A percentile compares a stretch with the other conserved stretches of the same genome.
Conservation (phyloP, 2,329 filamentous ascomycete genomes). For the Coccinonectria pachysandricola region DNA sequence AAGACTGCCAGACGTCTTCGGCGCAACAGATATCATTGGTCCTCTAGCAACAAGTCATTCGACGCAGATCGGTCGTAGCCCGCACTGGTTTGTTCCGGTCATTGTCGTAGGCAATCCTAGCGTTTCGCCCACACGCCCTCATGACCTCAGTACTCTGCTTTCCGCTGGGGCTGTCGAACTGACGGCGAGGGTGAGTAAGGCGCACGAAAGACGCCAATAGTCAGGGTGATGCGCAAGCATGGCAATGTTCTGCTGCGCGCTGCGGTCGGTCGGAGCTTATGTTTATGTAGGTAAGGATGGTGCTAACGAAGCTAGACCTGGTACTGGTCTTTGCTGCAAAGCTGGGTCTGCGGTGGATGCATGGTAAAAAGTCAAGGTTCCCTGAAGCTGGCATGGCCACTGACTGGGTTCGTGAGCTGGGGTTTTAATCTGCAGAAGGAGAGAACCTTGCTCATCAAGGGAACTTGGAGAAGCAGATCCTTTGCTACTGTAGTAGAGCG, state of each 20-base stretch:
- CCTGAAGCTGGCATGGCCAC: not conserved
- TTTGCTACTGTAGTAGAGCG: too few species aligned
- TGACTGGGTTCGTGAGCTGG: not conserved
- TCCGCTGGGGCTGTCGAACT: not conserved
- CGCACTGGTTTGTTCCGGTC: too few species aligned
- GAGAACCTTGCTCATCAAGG: too few species aligned
- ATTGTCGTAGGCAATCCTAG: not conserved
- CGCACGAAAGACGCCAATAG: not conserved
- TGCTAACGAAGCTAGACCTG: too few species aligned
- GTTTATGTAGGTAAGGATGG: not conserved
- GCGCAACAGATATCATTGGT: conserved; percentile 16
- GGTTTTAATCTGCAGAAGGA: too few species aligned
- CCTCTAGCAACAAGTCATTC: conserved; percentile 16
- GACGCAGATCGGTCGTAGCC: conserved; percentile 16
- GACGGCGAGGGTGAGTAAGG: not conserved
- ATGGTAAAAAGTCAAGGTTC: not conserved
- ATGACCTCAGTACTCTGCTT: not conserved
- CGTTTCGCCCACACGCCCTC: not conserved
- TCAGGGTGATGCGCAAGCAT: not conserved
- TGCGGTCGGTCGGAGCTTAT: not conserved
- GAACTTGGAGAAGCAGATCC: too few species aligned
- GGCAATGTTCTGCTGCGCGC: not conserved
- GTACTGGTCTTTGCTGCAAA: too few species aligned
- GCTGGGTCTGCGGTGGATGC: not conserved
- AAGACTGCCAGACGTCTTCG: conserved; percentile 15